Evolutionary conservation across 179 eudicot species (phyloP), one percentile per base, ranked within the genome.

Genomic region (Spergularia azorica): DNA sequence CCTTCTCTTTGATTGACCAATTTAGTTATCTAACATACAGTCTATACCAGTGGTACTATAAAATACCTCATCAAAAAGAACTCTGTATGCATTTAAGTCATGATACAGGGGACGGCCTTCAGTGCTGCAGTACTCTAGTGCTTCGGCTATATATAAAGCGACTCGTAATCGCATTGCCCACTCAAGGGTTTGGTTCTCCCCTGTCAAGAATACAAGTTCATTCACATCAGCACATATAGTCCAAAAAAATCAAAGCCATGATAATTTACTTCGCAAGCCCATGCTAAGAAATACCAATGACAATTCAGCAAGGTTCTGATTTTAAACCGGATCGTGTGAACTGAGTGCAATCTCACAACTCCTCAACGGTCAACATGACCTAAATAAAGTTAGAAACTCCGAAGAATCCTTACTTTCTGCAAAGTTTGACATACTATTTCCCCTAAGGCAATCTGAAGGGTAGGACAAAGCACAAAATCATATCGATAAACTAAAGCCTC

Each of bases 131-230:
- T 90, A 88, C 56, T 90, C 93, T 80, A 92, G 80, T 63, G 97
- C 97, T 87, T 90, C 97, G 72, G 95, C 92, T 75, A 92, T 88
- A 76, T 85, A 86, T 55, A 91, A 55, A 75, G 95, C 97, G 70
- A 91, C 93, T 79, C 97, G 81, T 76, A 92, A 81, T 71, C 97
- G 89, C 97, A 92, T 90, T 26, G 95, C 92, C 97, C 97, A 92
- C 86, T 92, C 93, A 74, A 86, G 88, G 18, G 95, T 88, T 88
- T 90, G 97, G 83, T 85, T 91, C 76, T 92, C 97, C 97, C 97
- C 97, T 92, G 87, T 38, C 51, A 81, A 84, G 55, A 62, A 85
- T 9, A 79, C 50, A 55, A 78, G 1, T 57, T 68, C 50, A 36
- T 50, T 51, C 46, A 68, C 63, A 78, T 74, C 50, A 67, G 15